Conservation (phyloP, 208 protist species). For the Tritrichomonas foetus region DNA sequence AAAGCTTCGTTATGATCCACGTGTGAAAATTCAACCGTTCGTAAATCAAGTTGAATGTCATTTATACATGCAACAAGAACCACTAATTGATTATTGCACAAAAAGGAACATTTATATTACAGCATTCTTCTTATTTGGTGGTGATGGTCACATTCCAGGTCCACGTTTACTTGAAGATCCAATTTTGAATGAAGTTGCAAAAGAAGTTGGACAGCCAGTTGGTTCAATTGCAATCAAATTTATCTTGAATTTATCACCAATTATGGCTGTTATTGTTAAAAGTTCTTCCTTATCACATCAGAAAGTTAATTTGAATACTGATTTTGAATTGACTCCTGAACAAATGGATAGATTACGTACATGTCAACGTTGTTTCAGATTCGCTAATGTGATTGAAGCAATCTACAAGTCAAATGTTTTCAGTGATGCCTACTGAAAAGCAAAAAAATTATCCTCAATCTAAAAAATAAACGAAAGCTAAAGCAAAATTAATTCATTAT, state of each 20-base stretch:
- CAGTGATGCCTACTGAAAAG: too few species aligned
- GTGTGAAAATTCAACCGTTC: background rate
- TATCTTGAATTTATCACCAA: background rate
- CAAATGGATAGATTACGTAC: background rate
- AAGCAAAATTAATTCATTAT: too few species aligned
- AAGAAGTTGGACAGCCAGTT: background rate
- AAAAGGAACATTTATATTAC: conserved; percentile 31
- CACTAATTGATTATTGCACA: conserved; percentile 39
- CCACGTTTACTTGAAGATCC: background rate
- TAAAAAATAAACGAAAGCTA: too few species aligned
- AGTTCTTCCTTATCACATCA: background rate
- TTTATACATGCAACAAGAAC: conserved; percentile 44
- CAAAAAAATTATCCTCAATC: too few species aligned
- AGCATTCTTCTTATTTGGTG: conserved; percentile 45
- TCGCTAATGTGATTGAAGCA: background rate
- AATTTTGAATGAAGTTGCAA: background rate
- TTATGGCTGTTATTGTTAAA: background rate
- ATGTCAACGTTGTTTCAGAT: background rate
- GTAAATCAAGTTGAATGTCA: conserved; percentile 39
- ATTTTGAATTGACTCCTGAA: background rate
- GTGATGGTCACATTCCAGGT: background rate
- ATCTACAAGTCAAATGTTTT: too few species aligned
- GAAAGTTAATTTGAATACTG: background rate
- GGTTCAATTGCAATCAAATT: background rate
- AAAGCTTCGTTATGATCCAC: background rate